Conservation (phyloP, 495 filamentous ascomycete genomes). For the Neurospora sp. region DNA sequence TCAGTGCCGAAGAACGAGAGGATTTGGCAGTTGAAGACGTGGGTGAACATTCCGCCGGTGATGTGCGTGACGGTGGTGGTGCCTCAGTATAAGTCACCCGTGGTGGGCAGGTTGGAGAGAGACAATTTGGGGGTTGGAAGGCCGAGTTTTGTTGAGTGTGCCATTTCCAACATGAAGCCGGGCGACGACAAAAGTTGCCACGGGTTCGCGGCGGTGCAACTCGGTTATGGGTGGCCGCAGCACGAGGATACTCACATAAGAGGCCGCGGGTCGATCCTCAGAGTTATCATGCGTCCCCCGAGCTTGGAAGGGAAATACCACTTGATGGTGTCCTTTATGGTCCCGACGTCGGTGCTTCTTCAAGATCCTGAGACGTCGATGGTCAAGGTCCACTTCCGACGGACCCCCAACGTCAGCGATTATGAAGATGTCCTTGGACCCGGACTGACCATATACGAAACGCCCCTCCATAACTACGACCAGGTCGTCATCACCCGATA, state of each 20-base stretch:
- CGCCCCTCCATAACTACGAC: constrained; percentile 14
- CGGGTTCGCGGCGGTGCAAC: constrained; percentile 20
- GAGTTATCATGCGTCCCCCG: constrained; percentile 18
- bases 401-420: background rate
- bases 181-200: background rate
- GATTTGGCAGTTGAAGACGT: constrained; percentile 12
- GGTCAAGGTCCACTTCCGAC: constrained; percentile 16
- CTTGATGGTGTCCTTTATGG: constrained; percentile 26
- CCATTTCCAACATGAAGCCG: background rate
- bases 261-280: constrained; percentile 17
- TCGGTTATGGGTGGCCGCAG: constrained; percentile 21
- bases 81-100: constrained; percentile 15
- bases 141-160: constrained; percentile 9
- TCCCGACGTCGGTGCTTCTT: constrained; percentile 22
- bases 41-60: constrained; percentile 19
- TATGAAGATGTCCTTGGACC: constrained; percentile 2
- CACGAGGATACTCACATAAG: constrained; percentile 9
- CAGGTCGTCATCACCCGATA: constrained; percentile 26
- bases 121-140: constrained; percentile 3
- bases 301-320: constrained; percentile 24
- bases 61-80: constrained; percentile 29
- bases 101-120: constrained; percentile 11
- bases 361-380: constrained; percentile 10
- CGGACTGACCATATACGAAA: constrained; percentile 15
- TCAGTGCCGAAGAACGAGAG: background rate